These are phyloP conservation scores for Crotalaria pallida DNA, from an alignment of 306 rosid species.

Conservation along the genomic window DNA sequence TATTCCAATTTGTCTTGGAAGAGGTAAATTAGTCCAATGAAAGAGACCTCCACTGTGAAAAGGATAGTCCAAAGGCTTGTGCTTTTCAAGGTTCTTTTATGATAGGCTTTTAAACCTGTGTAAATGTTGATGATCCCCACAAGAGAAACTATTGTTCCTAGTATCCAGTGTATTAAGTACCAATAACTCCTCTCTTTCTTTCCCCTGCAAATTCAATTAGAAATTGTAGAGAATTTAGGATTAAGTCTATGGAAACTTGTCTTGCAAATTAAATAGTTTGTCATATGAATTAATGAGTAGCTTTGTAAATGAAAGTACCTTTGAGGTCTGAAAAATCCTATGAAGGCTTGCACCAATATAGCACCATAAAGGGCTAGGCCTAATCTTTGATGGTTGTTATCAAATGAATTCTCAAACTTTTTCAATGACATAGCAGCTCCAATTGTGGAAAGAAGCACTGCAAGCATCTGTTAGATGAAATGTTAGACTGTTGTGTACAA, in stretches of 20 bases:
- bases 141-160: constrained; percentile 66
- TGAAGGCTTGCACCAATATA: constrained; percentile 56
- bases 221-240: background rate
- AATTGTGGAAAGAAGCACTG: constrained; percentile 65
- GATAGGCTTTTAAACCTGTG: constrained; percentile 77
- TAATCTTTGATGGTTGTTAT: constrained; percentile 81
- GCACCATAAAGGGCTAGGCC: constrained; percentile 84
- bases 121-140: constrained; percentile 77
- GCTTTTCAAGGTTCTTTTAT: constrained; percentile 58
- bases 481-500: background rate
- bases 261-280: background rate
- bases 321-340: constrained; percentile 88
- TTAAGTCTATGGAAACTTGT: background rate
- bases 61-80: constrained; percentile 70
- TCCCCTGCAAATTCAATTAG: constrained; percentile 44
- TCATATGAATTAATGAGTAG: background rate
- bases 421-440: constrained; percentile 80
- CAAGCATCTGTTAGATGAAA: constrained; percentile 44
- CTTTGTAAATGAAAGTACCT: constrained; percentile 35
- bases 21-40: constrained; percentile 65
- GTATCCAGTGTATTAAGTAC: constrained; percentile 82
- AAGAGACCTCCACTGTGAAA: constrained; percentile 66
- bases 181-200: constrained; percentile 71
- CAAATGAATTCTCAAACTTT: constrained; percentile 86
- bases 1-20: constrained; percentile 83